Base-by-base conservation (phyloP, 2,329 filamentous ascomycete genomes). In the Talaromyces sp. region DNA sequence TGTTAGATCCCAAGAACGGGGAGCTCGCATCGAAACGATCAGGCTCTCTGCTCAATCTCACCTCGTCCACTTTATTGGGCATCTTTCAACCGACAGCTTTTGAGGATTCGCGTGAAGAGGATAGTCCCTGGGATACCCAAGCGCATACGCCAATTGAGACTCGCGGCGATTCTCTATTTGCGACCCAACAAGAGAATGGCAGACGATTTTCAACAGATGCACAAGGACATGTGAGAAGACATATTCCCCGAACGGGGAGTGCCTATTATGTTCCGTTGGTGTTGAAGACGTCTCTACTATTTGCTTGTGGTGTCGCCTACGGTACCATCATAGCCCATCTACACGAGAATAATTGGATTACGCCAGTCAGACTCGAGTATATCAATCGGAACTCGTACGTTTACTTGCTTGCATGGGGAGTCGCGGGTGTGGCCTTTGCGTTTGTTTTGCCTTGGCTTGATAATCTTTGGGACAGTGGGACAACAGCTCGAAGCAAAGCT, bases 361-460 rank as follows among this genome's bases (percentile, higher is more conserved):
- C 83, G 0, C 82, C 85, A 0, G 81, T 90, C 35, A 80, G 84
- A 56, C 77, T 88, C 48, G 80, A 81, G 57, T 78, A 78, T 36
- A 73, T 85, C 33, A 76, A 84, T 61, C 75, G 79, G 28, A 75
- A 77, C 63, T 77, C 72, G 69, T 87, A 85, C 83, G 75, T 77
- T 43, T 96, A 96, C 70, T 77, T 96, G 56, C 75, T 80, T 0
- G 87, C 89, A 62, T 99, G 94, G 93, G 94, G 91, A 1, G 66
- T 87, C 9, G 86, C 87, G 0, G 92, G 91, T 15, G 84, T 96
- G 4, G 79, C 82, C 0, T 75, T 97, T 22, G 94, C 94, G 5
- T 87, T 85, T 58, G 73, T 95, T 53, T 75, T 97, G 58, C 94
- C 94, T 1, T 93, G 87, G 83, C 82, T 96, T 19, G 94, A 99